Evolutionary conservation across 306 rosid genomes (phyloP).

Genomic region (Quercus aquifolioides): DNA sequence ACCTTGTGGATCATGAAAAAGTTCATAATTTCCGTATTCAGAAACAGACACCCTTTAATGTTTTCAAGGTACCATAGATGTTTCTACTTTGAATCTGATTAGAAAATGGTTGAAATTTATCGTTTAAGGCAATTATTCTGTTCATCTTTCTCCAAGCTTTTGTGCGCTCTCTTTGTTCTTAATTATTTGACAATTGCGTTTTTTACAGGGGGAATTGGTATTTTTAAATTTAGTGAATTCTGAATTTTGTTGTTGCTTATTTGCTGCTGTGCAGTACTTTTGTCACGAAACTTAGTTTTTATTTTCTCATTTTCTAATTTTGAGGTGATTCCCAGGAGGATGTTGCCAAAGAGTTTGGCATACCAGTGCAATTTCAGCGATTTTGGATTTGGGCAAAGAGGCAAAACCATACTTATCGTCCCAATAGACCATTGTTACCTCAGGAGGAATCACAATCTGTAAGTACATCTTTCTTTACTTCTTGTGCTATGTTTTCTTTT

Average conservation of each 20-base stretch:
- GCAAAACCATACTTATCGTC: constrained; percentile 86
- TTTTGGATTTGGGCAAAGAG: constrained; percentile 98
- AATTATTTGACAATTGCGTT: background rate
- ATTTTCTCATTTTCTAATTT: background rate
- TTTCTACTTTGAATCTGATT: background rate
- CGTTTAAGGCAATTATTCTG: background rate
- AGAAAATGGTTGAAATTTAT: background rate
- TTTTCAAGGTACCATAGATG: constrained; percentile 62
- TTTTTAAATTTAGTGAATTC: background rate
- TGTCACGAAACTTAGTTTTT: constrained; percentile 10
- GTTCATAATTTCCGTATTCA: constrained; percentile 76
- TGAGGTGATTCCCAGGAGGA: constrained; percentile 61
- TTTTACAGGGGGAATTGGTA: background rate
- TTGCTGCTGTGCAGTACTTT: background rate
- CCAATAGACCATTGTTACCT: constrained; percentile 61
- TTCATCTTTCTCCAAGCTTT: background rate
- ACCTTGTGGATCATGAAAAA: constrained; percentile 95
- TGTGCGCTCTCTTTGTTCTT: background rate
- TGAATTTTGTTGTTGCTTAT: background rate
- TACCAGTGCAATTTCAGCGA: constrained; percentile 78
- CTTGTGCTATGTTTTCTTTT: background rate
- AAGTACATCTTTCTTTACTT: constrained; percentile 17
- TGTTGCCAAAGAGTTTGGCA: constrained; percentile 74
- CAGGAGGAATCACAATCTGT: constrained; percentile 88
- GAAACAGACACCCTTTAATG: constrained; percentile 56